phyloP scores from a whole-genome alignment of 2,329 filamentous ascomycete genomes.

The Rasamsonia emersonii region DNA sequence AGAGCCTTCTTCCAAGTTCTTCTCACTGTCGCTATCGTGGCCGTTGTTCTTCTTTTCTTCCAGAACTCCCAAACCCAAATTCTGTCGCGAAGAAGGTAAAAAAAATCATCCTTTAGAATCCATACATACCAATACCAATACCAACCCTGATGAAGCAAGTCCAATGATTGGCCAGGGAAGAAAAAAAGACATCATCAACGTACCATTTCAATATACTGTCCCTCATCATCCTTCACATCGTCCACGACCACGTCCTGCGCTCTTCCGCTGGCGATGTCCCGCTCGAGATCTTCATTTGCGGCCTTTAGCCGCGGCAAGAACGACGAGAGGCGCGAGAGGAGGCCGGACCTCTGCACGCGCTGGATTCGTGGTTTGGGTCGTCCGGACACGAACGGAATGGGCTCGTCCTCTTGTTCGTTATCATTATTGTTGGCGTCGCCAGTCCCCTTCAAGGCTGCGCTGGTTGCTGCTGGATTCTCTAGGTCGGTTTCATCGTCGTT shows the following conservation, averaged over 20 bases:
- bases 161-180: too few relatives aligned
- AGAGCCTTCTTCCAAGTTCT: conserved; percentile 7
- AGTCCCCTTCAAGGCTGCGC: conserved; percentile 1
- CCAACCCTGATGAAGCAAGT: not conserved
- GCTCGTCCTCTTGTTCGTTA: conserved; percentile 3
- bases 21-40: conserved; percentile 12
- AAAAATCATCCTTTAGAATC: not conserved
- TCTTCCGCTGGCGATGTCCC: conserved; percentile 27
- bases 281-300: conserved; percentile 35
- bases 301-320: conserved; percentile 36
- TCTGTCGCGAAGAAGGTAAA: conserved; percentile 15
- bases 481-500: conserved; percentile 11
- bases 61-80: conserved; percentile 37
- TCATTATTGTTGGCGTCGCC: not conserved
- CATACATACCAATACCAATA: conserved; percentile 1
- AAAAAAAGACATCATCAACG: too few relatives aligned
- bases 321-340: conserved; percentile 29
- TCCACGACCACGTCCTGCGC: conserved; percentile 25
- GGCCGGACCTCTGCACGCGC: conserved; percentile 17
- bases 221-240: conserved; percentile 18
- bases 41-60: conserved; percentile 27
- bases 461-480: conserved; percentile 3
- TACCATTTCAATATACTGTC: conserved; percentile 37
- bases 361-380: conserved; percentile 27
- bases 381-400: conserved; percentile 21